Conservation (phyloP, 371 early-diverging fungal genomes). For the Chytridiales sp. region DNA sequence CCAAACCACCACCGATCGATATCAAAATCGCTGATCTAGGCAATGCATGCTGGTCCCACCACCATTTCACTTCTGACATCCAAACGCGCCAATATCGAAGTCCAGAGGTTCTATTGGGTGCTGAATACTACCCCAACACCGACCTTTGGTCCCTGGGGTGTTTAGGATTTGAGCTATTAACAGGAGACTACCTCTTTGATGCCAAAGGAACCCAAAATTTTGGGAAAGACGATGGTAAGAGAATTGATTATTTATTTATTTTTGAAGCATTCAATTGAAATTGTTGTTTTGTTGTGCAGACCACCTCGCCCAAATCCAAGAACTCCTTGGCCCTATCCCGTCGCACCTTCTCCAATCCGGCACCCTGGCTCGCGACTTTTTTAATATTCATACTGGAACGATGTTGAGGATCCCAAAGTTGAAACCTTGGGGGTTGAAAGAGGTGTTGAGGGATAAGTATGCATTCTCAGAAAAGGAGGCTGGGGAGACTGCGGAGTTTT, state of each 20-base stretch:
- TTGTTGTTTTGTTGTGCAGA: constrained; percentile 52
- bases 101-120: constrained; percentile 96
- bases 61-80: constrained; percentile 94
- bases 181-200: constrained; percentile 94
- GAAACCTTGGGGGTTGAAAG: constrained; percentile 74
- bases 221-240: constrained; percentile 86
- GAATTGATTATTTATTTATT: constrained; percentile 10
- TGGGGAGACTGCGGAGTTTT: constrained; percentile 41
- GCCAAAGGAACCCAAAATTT: constrained; percentile 82
- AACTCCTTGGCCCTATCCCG: constrained; percentile 84
- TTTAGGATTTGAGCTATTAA: constrained; percentile 89
- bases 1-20: constrained; percentile 10
- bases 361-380: constrained; percentile 72
- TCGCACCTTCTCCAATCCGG: constrained; percentile 71
- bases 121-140: constrained; percentile 86
- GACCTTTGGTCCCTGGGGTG: constrained; percentile 98
- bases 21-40: constrained; percentile 98
- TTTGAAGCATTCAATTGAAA: not conserved
- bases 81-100: constrained; percentile 98
- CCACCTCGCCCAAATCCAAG: constrained; percentile 95
- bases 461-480: constrained; percentile 45
- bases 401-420: constrained; percentile 83
- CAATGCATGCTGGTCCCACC: constrained; percentile 95
- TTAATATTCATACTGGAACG: constrained; percentile 65
- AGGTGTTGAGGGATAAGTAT: constrained; percentile 86